Evolutionary conservation across 257 asterid genomes (phyloP).

Genomic region (Parsonsia alboflavescens): DNA sequence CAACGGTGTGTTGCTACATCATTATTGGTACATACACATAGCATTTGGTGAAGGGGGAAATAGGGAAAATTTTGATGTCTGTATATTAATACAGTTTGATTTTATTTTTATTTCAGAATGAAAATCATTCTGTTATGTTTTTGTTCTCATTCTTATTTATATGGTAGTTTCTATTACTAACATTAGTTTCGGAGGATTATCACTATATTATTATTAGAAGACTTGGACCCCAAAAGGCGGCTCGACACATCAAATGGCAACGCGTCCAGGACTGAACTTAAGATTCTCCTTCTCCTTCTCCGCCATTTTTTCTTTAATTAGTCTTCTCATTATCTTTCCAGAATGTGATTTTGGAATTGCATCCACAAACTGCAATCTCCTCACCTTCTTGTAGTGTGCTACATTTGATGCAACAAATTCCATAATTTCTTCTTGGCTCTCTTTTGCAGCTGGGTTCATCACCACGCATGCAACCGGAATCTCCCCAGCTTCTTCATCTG

Average conservation of each 20-base stretch:
- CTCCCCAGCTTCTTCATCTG: conserved; percentile 80
- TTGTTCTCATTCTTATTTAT: no score
- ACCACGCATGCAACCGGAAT: conserved; percentile 88
- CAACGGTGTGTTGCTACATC: not conserved
- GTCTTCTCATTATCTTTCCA: conserved; percentile 86
- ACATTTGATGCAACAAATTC: conserved; percentile 57
- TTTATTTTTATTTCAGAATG: not conserved
- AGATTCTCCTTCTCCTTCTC: conserved; percentile 8
- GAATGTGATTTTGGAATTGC: conserved; percentile 81
- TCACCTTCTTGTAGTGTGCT: conserved; percentile 62
- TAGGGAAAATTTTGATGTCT: conserved; percentile 6
- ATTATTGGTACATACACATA: not conserved
- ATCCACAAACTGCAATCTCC: conserved; percentile 61
- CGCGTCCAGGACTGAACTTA: not conserved
- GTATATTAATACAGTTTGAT: conserved; percentile 1
- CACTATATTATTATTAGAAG: not conserved
- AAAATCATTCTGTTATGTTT: conserved; percentile 1
- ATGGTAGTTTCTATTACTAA: no score
- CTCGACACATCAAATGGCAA: not conserved
- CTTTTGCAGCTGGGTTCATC: conserved; percentile 48
- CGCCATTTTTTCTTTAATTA: conserved; percentile 60
- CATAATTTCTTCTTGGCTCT: conserved; percentile 63
- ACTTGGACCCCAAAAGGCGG: not conserved
- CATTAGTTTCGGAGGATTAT: not conserved
- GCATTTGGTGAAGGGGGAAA: no score